These are phyloP conservation scores for Metarhizium humberi DNA, from an alignment of 2,329 filamentous ascomycete genomes.

Conservation along the genomic window DNA sequence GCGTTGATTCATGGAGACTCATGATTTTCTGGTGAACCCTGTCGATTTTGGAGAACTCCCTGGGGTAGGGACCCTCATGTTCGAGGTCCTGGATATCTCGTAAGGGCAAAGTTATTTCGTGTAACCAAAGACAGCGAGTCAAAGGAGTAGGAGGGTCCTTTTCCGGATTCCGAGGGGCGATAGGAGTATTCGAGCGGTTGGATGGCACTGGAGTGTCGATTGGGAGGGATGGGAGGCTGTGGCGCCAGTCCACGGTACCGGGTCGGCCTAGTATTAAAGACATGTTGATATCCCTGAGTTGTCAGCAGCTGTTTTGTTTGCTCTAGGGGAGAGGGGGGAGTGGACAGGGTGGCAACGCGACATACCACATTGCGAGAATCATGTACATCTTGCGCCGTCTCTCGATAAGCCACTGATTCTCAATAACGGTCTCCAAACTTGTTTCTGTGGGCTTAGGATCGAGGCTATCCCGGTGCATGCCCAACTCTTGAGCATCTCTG, in stretches of 20 bases:
- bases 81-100: constrained; percentile 47
- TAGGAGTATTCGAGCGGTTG: constrained; percentile 36
- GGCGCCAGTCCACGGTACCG: constrained; percentile 42
- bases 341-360: not conserved
- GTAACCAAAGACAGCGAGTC: constrained; percentile 42
- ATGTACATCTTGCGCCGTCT: constrained; percentile 47
- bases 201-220: constrained; percentile 42
- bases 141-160: constrained; percentile 47
- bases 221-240: constrained; percentile 38
- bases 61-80: constrained; percentile 44
- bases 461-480: constrained; percentile 43
- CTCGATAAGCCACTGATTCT: constrained; percentile 51
- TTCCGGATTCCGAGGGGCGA: constrained; percentile 35
- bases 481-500: constrained; percentile 53
- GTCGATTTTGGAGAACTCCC: constrained; percentile 45
- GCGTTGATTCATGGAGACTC: constrained; percentile 37
- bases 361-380: constrained; percentile 35
- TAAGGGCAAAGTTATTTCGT: constrained; percentile 36
- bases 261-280: constrained; percentile 44
- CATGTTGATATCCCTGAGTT: constrained; percentile 43
- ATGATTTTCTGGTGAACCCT: constrained; percentile 41
- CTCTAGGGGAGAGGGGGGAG: not conserved
- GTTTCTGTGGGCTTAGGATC: constrained; percentile 39
- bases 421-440: constrained; percentile 38
- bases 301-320: not conserved